phyloP scores from a whole-genome alignment of 257 asterid species.

The Salvia hispanica region DNA sequence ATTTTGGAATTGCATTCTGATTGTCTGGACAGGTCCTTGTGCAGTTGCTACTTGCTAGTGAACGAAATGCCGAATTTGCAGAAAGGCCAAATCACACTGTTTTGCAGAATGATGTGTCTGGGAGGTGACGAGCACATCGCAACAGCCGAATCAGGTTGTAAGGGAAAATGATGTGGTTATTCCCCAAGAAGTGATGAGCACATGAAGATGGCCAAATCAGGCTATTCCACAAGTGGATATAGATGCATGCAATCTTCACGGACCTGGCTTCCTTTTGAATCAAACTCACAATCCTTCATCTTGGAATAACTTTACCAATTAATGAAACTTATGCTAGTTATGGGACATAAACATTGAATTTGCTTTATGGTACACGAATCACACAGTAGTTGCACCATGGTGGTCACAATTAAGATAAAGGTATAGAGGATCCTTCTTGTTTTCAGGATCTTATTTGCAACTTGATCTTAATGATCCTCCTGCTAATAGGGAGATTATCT shows the following conservation, averaged over 20 bases:
- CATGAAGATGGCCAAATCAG: constrained; percentile 25
- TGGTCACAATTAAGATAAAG: not conserved
- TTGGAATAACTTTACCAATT: not conserved
- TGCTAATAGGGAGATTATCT: not conserved
- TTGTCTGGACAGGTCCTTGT: constrained; percentile 30
- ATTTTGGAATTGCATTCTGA: constrained; percentile 32
- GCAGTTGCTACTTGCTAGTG: constrained; percentile 12
- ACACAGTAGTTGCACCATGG: not conserved
- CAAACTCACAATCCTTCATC: constrained; percentile 36
- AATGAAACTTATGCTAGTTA: not conserved
- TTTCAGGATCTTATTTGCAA: not conserved
- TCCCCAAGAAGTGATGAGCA: constrained; percentile 27
- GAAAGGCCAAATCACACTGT: constrained; percentile 37
- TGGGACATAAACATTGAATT: not conserved
- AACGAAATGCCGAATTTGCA: constrained; percentile 27
- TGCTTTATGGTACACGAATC: not conserved
- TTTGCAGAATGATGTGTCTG: constrained; percentile 31
- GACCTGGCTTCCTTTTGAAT: constrained; percentile 21
- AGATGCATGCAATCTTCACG: constrained; percentile 14
- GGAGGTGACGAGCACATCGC: constrained; percentile 26
- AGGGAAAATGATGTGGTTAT: constrained; percentile 14
- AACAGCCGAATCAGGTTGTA: constrained; percentile 36
- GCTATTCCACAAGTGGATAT: constrained; percentile 19
- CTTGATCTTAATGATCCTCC: not conserved
- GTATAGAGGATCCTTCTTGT: not conserved